A percentile compares a stretch with the other conserved stretches of the same genome.
phyloP scores from a whole-genome alignment of 768 basidiomycete species.

The Mycena latifolia region DNA sequence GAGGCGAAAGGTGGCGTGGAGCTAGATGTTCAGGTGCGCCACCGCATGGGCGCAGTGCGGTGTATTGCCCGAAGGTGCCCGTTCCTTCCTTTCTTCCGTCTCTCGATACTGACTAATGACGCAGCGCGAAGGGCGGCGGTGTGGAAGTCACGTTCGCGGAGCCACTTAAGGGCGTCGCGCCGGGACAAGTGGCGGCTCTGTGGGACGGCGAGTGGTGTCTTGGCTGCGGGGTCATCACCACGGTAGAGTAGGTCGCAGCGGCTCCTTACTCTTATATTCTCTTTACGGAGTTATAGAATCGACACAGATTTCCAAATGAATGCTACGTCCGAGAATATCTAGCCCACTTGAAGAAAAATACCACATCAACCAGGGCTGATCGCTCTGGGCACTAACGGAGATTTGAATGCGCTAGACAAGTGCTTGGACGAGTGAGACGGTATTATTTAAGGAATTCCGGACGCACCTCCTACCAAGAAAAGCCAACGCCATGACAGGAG shows the following conservation, averaged over 20 bases:
- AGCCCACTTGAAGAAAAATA: too few species aligned
- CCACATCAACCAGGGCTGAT: too few species aligned
- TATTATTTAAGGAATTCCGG: too few species aligned
- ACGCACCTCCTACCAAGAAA: too few species aligned
- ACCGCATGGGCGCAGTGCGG: conserved; percentile 68
- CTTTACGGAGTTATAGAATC: too few species aligned
- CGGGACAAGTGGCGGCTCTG: conserved; percentile 85
- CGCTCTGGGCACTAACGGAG: too few species aligned
- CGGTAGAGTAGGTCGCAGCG: background rate
- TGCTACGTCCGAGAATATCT: too few species aligned
- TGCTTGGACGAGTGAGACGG: too few species aligned
- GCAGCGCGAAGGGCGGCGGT: conserved; percentile 29
- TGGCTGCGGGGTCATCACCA: conserved; percentile 80
- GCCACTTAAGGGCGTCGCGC: conserved; percentile 76
- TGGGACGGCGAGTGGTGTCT: conserved; percentile 85
- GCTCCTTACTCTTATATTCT: too few species aligned
- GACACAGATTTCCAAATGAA: too few species aligned
- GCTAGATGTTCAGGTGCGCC: conserved; percentile 73
- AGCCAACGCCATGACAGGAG: too few species aligned
- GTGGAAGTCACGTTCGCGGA: conserved; percentile 61
- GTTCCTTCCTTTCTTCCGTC: background rate
- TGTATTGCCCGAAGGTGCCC: conserved; percentile 68
- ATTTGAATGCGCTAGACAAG: too few species aligned
- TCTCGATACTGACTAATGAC: background rate
- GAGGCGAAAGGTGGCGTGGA: conserved; percentile 56